A percentile compares a stretch with the other conserved stretches of the same genome.
These are phyloP conservation scores for Waltergamsia citrina DNA, from an alignment of 2,329 filamentous ascomycete genomes.

Conservation along the genomic window DNA sequence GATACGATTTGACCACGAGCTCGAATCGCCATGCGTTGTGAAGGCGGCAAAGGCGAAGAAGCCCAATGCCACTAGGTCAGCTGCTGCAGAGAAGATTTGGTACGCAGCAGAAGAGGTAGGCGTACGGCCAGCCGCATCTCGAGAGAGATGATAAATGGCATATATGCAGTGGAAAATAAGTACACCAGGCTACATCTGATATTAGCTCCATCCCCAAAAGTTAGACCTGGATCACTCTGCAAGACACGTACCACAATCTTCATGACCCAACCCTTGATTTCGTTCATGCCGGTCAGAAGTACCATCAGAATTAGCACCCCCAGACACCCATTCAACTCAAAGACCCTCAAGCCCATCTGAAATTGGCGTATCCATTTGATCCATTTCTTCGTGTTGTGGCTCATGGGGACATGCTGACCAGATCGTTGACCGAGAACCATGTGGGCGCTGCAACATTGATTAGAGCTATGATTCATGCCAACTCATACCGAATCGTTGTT, in stretches of 20 bases:
- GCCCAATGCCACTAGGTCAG: conserved; percentile 51
- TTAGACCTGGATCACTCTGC: too few relatives aligned
- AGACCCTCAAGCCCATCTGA: conserved; percentile 58
- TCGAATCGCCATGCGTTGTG: conserved; percentile 31
- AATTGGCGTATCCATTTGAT: conserved; percentile 60
- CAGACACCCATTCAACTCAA: conserved; percentile 59
- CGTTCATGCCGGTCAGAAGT: conserved; percentile 59
- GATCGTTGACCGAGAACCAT: conserved; percentile 54
- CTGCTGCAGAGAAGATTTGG: conserved; percentile 70
- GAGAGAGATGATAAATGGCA: conserved; percentile 69
- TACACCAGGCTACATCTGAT: conserved; percentile 54
- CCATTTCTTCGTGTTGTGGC: conserved; percentile 56
- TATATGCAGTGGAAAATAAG: conserved; percentile 66
- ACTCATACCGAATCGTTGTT: not conserved
- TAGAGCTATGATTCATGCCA: conserved; percentile 4
- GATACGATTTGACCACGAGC: conserved; percentile 56
- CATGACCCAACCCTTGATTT: conserved; percentile 63
- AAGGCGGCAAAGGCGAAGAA: conserved; percentile 48
- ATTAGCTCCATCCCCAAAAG: conserved; percentile 3
- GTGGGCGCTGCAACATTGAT: conserved; percentile 37
- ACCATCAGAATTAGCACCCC: conserved; percentile 70
- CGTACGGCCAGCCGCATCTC: conserved; percentile 60
- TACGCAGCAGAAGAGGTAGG: conserved; percentile 80
- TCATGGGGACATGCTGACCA: conserved; percentile 56
- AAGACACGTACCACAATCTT: conserved; percentile 56